Percentiles rank a stretch among this genome's conserved stretches.
phyloP scores from a whole-genome alignment of 257 asterid genomes.

The Ballota nigra region DNA sequence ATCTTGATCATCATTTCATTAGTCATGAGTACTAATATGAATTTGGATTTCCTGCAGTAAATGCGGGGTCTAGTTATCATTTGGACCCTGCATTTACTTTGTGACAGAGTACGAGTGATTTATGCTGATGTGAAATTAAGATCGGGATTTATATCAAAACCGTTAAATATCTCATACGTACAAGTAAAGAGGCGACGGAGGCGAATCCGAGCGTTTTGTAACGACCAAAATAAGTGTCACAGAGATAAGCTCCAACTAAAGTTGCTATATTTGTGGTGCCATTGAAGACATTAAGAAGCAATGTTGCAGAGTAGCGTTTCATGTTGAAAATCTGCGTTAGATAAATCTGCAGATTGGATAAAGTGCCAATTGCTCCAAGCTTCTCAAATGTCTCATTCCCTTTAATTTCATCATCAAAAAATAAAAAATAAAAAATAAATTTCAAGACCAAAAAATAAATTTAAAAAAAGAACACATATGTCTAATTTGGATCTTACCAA shows the following conservation, averaged over 20 bases:
- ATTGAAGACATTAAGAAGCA: slow-evolving; percentile 51
- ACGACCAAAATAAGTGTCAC: slow-evolving; percentile 71
- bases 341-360: slow-evolving; percentile 57
- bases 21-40: too few relatives aligned
- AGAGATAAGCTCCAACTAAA: slow-evolving; percentile 55
- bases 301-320: slow-evolving; percentile 49
- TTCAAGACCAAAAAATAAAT: background rate
- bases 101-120: too few relatives aligned
- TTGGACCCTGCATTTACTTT: too few relatives aligned
- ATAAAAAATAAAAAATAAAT: too few relatives aligned
- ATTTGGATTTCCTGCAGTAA: too few relatives aligned
- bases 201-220: slow-evolving; percentile 61
- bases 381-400: slow-evolving; percentile 86
- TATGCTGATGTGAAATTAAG: background rate
- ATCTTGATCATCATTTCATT: slow-evolving; percentile 8
- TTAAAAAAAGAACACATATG: background rate
- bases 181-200: slow-evolving; percentile 56
- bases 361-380: slow-evolving; percentile 69
- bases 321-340: slow-evolving; percentile 59
- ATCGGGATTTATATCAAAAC: too few relatives aligned
- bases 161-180: too few relatives aligned
- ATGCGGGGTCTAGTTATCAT: too few relatives aligned
- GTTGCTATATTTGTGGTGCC: slow-evolving; percentile 69
- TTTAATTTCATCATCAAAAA: background rate
- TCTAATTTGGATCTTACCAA: slow-evolving; percentile 22